Evolutionary conservation across 1,284 basidiomycete genomes (phyloP), one percentile per base, ranked within the genome.

Genomic region (Ustilago trichophora): DNA sequence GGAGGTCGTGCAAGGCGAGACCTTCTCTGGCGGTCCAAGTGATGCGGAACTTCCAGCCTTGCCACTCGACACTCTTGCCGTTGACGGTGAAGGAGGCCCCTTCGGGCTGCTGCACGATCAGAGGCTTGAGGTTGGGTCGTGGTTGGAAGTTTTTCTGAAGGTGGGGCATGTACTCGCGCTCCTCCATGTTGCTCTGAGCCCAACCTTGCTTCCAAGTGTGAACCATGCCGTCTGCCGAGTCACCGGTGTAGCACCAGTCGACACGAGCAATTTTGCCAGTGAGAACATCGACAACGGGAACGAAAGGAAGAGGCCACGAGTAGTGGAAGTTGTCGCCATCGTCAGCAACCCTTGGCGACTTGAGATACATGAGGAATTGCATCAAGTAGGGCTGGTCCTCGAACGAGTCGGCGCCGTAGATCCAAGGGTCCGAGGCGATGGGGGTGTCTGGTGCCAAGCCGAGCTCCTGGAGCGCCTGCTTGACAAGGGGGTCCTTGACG

Each of bases 21-120:
- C 83, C 83, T 59, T 83, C 83, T 25, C 83, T 75, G 45, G 70
- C 78, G 51, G 80, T 72, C 68, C 67, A 76, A 10, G 58, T 42
- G 43, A 76, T 49, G 25, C 66, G 69, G 40, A 76, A 49, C 21
- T 42, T 19, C 74, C 74, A 76, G 19, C 64, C 64, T 56, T 76
- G 66, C 74, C 74, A 76, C 16, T 59, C 38, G 38, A 75, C 48
- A 18, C 44, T 46, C 37, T 63, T 48, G 24, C 72, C 75, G 3
- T 59, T 51, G 34, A 77, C 54, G 8, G 51, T 57, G 56, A 77
- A 77, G 13, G 60, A 70, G 18, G 60, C 32, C 3, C 75, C 75
- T 25, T 77, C 75, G 22, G 75, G 64, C 56, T 77, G 75, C 41
- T 65, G 36, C 1, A 76, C 64, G n/a, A 53, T 38, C 31, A 70